These are phyloP conservation scores for Suhomyces coccinellae DNA, from an alignment of 1,139 yeast species.

Conservation along the genomic window DNA sequence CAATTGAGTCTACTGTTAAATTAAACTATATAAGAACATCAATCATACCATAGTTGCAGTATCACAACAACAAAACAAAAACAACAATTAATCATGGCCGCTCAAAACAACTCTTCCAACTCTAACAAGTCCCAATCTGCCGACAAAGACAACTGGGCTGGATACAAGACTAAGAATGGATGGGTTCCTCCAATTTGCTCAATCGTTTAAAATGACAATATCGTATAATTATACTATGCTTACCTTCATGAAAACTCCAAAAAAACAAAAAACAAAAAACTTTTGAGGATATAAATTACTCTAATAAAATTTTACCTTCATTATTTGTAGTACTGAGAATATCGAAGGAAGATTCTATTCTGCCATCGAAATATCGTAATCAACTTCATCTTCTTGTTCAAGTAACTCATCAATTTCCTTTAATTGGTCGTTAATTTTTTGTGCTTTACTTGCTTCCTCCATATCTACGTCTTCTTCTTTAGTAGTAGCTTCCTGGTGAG, in stretches of 20 bases:
- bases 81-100: conserved; percentile 2
- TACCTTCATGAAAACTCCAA: not conserved
- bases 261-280: not conserved
- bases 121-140: conserved; percentile 6
- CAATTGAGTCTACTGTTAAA: no score
- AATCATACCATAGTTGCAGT: not conserved
- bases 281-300: not conserved
- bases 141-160: conserved; percentile 10
- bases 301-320: not conserved
- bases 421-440: conserved; percentile 22
- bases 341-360: conserved; percentile 1
- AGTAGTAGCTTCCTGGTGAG: conserved; percentile 6
- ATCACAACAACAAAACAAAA: not conserved
- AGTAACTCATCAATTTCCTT: conserved; percentile 38
- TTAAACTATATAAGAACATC: not conserved
- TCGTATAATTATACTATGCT: not conserved
- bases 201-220: not conserved
- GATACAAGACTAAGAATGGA: not conserved
- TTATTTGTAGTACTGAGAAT: not conserved
- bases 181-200: conserved; percentile 5
- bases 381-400: conserved; percentile 44
- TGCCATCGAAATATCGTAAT: conserved; percentile 35
- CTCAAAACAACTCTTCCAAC: conserved; percentile 7
- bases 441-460: conserved; percentile 6
- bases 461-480: conserved; percentile 10